Evolutionary conservation across 2,329 filamentous ascomycete species (phyloP).

Genomic region (Periglandula ipomoeae): DNA sequence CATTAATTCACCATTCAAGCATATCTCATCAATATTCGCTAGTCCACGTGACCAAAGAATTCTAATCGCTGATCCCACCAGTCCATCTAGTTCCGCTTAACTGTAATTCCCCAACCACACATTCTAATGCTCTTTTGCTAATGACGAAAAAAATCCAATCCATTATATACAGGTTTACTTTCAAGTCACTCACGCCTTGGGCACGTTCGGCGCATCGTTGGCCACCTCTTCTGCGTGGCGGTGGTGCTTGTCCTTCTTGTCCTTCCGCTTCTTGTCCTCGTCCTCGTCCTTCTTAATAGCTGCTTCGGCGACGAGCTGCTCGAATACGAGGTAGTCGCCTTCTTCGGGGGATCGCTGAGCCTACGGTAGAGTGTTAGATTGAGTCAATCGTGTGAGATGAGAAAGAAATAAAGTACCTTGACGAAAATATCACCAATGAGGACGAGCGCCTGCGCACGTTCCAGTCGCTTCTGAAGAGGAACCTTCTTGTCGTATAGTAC

Average conservation of each 20-base stretch:
- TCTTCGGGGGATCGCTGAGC: constrained; percentile 85
- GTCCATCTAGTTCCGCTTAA: too few species aligned
- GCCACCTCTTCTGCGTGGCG: constrained; percentile 19
- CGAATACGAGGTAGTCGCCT: constrained; percentile 97
- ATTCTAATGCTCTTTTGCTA: too few species aligned
- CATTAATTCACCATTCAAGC: too few species aligned
- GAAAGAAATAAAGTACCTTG: constrained; percentile 47
- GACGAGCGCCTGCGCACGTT: constrained; percentile 82
- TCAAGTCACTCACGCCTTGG: constrained; percentile 8
- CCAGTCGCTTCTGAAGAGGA: constrained; percentile 72
- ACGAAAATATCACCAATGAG: constrained; percentile 83
- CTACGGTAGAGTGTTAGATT: constrained; percentile 33
- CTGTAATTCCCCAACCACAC: too few species aligned
- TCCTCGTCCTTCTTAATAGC: constrained; percentile 91
- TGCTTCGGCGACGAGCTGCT: constrained; percentile 94
- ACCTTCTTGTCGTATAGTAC: constrained; percentile 75
- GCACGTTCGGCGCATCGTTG: constrained; percentile 18
- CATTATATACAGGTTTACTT: background rate
- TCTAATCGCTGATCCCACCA: background rate
- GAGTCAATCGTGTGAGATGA: too few species aligned
- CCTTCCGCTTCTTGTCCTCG: constrained; percentile 56
- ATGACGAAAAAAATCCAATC: too few species aligned
- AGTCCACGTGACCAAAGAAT: background rate
- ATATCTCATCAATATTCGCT: background rate
- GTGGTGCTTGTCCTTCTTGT: constrained; percentile 35